A percentile compares a stretch with the other conserved stretches of the same genome.
These are phyloP conservation scores for Talaromyces sp. DNA, from an alignment of 2,329 filamentous ascomycete species.

Conservation along the genomic window DNA sequence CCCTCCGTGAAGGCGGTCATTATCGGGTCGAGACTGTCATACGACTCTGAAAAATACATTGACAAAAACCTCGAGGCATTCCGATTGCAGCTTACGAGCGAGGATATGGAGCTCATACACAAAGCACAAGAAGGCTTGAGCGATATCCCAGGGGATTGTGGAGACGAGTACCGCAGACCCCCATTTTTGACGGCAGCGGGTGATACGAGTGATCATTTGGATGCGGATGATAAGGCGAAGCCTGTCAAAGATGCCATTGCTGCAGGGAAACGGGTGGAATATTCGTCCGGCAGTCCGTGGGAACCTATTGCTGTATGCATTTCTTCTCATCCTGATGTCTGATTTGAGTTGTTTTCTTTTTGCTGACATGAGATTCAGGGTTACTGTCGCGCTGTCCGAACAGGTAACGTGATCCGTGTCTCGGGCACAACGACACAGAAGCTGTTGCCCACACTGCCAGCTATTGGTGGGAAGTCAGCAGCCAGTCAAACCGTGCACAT, in stretches of 20 bases:
- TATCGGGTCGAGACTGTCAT: neutral
- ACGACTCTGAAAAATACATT: neutral
- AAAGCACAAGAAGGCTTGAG: neutral
- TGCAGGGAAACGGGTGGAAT: neutral
- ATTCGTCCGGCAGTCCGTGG: neutral
- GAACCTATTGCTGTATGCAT: neutral
- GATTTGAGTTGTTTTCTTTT: too few species aligned
- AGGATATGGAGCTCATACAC: neutral
- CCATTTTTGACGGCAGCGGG: conserved; percentile 6
- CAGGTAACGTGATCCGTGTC: neutral
- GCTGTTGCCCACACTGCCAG: neutral
- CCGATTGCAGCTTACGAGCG: neutral
- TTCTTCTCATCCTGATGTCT: neutral
- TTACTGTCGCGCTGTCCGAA: neutral
- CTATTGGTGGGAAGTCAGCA: neutral
- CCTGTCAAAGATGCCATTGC: neutral
- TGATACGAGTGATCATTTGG: neutral
- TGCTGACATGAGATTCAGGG: neutral
- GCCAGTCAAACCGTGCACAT: neutral
- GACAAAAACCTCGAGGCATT: conserved; percentile 1
- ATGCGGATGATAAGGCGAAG: neutral
- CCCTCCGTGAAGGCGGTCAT: conserved; percentile 1
- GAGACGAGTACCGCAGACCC: conserved; percentile 7
- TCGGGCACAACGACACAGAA: neutral
- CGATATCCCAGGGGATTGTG: neutral